Conservation (phyloP, 371 early-diverging fungal species). For the Apophysomyces trapeziformis region DNA sequence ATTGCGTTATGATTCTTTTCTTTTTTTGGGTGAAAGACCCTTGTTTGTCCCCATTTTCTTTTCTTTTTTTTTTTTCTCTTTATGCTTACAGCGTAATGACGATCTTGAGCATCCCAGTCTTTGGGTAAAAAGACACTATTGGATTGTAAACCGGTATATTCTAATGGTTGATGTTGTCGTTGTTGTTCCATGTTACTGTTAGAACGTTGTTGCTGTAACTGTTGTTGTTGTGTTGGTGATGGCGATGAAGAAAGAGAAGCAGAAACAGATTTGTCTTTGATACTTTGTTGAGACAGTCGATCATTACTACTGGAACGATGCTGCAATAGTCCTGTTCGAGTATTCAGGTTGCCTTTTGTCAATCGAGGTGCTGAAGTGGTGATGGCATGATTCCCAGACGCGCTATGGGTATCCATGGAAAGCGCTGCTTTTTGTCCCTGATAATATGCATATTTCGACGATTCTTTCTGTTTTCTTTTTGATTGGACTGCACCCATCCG, state of each 20-base stretch:
- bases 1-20: too few relatives aligned
- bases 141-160: conserved; percentile 26
- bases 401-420: background rate
- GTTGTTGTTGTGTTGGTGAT: background rate
- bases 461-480: conserved; percentile 27
- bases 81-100: conserved; percentile 19
- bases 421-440: conserved; percentile 26
- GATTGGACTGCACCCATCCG: conserved; percentile 41
- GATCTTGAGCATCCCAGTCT: conserved; percentile 25
- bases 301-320: conserved; percentile 3
- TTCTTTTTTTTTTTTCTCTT: background rate
- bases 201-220: background rate
- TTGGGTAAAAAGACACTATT: conserved; percentile 29
- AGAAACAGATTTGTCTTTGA: background rate
- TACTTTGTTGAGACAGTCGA: background rate
- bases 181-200: background rate
- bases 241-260: background rate
- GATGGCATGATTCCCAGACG: background rate
- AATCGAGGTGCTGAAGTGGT: conserved; percentile 24
- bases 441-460: conserved; percentile 36
- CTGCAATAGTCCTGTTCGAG: conserved; percentile 19
- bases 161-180: conserved; percentile 10
- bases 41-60: too few relatives aligned
- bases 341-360: conserved; percentile 5
- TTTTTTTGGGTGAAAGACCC: too few relatives aligned